Conservation (phyloP, 1,284 basidiomycete genomes). For the Apiotrichum porosum region DNA sequence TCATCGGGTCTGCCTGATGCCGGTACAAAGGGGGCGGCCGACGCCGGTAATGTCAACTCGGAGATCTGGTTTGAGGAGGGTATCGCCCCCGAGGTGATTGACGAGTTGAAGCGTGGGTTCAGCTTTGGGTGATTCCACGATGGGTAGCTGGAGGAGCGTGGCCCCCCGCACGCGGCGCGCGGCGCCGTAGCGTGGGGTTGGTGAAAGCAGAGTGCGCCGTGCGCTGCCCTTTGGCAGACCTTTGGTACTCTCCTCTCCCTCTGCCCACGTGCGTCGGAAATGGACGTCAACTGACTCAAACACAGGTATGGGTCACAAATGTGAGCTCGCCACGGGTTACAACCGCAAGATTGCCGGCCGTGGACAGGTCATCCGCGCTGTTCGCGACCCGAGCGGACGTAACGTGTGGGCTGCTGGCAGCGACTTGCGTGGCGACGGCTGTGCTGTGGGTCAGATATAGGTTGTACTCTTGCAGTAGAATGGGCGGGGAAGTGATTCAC, state of each 20-base stretch:
- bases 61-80: conserved; percentile 78
- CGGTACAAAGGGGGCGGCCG: conserved; percentile 47
- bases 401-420: conserved; percentile 83
- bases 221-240: background rate
- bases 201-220: background rate
- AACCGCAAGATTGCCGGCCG: conserved; percentile 72
- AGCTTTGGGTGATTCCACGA: too few relatives aligned
- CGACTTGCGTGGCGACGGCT: conserved; percentile 80
- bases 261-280: too few relatives aligned
- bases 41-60: conserved; percentile 61
- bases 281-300: background rate
- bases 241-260: too few relatives aligned
- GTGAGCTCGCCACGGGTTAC: conserved; percentile 60
- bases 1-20: conserved; percentile 72
- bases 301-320: conserved; percentile 82
- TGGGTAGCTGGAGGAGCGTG: too few relatives aligned
- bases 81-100: conserved; percentile 58
- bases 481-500: too few relatives aligned
- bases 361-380: conserved; percentile 80
- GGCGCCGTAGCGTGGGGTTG: background rate
- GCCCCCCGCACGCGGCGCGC: background rate
- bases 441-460: conserved; percentile 82
- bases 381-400: conserved; percentile 58
- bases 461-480: too few relatives aligned
- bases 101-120: conserved; percentile 54